Percentiles rank a stretch among this genome's conserved stretches.
Conservation (phyloP, 768 basidiomycete species). For the Bullera alba region DNA sequence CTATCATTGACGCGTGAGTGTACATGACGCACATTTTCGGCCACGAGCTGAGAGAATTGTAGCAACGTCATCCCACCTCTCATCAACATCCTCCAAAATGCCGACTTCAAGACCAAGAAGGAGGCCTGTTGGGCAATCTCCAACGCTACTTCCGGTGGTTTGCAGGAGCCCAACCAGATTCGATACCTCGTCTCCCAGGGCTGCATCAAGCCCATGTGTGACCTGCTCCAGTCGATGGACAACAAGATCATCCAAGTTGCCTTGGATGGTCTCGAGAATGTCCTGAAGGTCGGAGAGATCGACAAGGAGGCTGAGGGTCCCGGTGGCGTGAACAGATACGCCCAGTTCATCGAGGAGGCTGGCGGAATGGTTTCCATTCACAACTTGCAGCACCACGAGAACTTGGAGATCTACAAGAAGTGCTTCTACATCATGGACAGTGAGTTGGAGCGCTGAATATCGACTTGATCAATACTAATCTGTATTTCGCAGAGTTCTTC, state of each 20-base stretch:
- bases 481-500: conserved; percentile 99
- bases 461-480: conserved; percentile 5
- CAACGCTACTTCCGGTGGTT: conserved; percentile 94
- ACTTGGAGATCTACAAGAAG: conserved; percentile 99
- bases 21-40: too few relatives aligned
- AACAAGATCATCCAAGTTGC: conserved; percentile 98
- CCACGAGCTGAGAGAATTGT: neutral
- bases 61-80: conserved; percentile 80
- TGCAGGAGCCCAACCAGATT: conserved; percentile 93
- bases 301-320: conserved; percentile 78
- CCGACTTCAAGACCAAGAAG: conserved; percentile 99
- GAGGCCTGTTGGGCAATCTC: conserved; percentile 99
- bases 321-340: conserved; percentile 84
- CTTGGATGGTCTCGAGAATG: conserved; percentile 95
- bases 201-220: conserved; percentile 97
- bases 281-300: conserved; percentile 92
- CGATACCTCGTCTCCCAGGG: conserved; percentile 96
- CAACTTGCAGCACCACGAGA: conserved; percentile 98
- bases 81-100: conserved; percentile 94
- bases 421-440: conserved; percentile 73
- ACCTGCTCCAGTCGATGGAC: conserved; percentile 94
- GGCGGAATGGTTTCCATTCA: conserved; percentile 99
- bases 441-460: conserved; percentile 13
- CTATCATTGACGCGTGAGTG: conserved; percentile 87
- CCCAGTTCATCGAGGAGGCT: conserved; percentile 90